Evolutionary conservation across 1,284 basidiomycete genomes (phyloP).

Genomic region (Xerocomus amazonicus): DNA sequence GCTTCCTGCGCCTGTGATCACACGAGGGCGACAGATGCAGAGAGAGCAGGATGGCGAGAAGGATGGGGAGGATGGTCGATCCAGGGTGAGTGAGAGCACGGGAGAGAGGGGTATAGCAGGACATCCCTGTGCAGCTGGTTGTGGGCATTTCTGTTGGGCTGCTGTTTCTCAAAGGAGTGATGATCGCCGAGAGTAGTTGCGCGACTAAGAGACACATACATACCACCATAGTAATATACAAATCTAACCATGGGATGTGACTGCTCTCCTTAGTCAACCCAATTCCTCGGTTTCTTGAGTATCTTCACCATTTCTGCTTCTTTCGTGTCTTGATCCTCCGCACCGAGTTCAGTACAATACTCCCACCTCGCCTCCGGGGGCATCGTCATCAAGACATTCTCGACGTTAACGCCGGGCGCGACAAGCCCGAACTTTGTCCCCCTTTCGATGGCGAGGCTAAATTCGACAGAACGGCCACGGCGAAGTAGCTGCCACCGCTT

Average conservation of each 20-base stretch:
- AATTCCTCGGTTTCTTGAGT: slow-evolving; percentile 66
- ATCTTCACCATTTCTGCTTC: slow-evolving; percentile 69
- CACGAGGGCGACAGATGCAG: slow-evolving; percentile 27
- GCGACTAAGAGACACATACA: not conserved
- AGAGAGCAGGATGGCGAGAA: slow-evolving; percentile 18
- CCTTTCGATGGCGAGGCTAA: slow-evolving; percentile 84
- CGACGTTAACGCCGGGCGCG: slow-evolving; percentile 83
- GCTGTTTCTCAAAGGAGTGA: slow-evolving; percentile 18
- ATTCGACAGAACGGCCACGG: slow-evolving; percentile 87
- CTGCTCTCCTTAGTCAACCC: slow-evolving; percentile 40
- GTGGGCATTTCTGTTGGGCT: slow-evolving; percentile 64
- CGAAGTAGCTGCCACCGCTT: slow-evolving; percentile 87
- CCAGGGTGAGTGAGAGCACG: not conserved
- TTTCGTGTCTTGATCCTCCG: slow-evolving; percentile 53
- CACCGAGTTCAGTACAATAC: slow-evolving; percentile 78
- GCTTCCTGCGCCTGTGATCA: slow-evolving; percentile 24
- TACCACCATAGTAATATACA: not conserved
- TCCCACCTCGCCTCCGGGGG: slow-evolving; percentile 91
- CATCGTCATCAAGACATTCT: slow-evolving; percentile 87
- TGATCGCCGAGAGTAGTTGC: not conserved
- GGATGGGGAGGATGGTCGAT: slow-evolving; percentile 8
- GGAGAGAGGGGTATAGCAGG: slow-evolving; percentile 33
- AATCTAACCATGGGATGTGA: not conserved
- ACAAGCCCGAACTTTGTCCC: slow-evolving; percentile 85
- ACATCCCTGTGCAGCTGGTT: slow-evolving; percentile 61